A percentile compares a stretch with the other conserved stretches of the same genome.
These are phyloP conservation scores for Yamadazyma philogaea DNA, from an alignment of 805 yeast species.

Conservation along the genomic window DNA sequence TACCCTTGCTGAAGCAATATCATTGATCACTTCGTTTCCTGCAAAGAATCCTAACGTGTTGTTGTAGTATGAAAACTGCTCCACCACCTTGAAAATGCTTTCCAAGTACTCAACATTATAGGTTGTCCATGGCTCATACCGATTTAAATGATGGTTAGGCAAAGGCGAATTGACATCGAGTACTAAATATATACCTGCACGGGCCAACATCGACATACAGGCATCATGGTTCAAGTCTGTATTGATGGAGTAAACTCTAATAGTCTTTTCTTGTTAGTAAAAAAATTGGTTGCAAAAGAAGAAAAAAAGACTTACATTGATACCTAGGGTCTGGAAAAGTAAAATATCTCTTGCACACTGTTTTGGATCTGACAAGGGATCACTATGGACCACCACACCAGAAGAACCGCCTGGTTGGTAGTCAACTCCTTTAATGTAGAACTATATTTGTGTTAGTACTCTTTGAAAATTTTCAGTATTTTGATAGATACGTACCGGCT, in stretches of 20 bases:
- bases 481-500: constrained; percentile 49
- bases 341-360: constrained; percentile 78
- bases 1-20: constrained; percentile 57
- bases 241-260: constrained; percentile 83
- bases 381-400: constrained; percentile 52
- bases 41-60: constrained; percentile 90
- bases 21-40: constrained; percentile 89
- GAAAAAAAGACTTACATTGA: constrained; percentile 48
- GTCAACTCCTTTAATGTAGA: constrained; percentile 83
- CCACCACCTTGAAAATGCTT: constrained; percentile 75
- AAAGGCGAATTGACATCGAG: constrained; percentile 90
- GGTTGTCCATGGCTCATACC: constrained; percentile 93
- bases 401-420: constrained; percentile 97
- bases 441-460: constrained; percentile 37
- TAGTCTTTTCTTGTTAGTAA: constrained; percentile 41
- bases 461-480: not conserved
- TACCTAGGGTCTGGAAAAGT: constrained; percentile 77
- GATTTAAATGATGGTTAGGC: constrained; percentile 70
- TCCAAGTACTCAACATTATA: constrained; percentile 68
- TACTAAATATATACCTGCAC: constrained; percentile 88
- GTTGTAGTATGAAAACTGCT: constrained; percentile 78
- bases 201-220: constrained; percentile 88
- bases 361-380: constrained; percentile 73
- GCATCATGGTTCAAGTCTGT: constrained; percentile 79
- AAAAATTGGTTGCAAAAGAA: constrained; percentile 12